phyloP scores from a whole-genome alignment of 2,329 filamentous ascomycete species.

The Gliomastix tumulicola region DNA sequence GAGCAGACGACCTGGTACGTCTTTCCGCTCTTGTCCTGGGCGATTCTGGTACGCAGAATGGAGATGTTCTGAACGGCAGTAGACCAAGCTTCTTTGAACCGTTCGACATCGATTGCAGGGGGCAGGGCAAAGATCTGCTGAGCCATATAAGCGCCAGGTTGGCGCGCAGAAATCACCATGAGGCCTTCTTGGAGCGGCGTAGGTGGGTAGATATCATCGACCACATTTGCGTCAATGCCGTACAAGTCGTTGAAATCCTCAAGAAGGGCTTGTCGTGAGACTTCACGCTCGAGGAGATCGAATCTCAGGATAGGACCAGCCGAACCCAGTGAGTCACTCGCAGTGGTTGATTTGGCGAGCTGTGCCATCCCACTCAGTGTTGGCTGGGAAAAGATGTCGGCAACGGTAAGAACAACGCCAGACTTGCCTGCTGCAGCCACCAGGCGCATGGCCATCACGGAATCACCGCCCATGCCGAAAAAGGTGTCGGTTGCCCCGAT shows the following conservation, averaged over 20 bases:
- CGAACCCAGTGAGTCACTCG: no score
- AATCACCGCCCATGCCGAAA: slow-evolving; percentile 5
- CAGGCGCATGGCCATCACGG: background rate
- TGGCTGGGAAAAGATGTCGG: background rate
- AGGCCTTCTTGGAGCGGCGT: background rate
- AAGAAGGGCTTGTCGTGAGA: background rate
- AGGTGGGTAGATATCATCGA: background rate
- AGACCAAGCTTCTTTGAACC: background rate
- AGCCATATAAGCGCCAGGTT: background rate
- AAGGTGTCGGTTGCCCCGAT: slow-evolving; percentile 7
- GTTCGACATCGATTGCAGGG: background rate
- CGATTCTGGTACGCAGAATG: slow-evolving; percentile 1
- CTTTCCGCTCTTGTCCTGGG: background rate
- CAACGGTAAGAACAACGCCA: background rate
- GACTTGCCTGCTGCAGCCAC: background rate
- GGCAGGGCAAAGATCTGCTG: background rate
- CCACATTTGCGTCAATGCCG: background rate
- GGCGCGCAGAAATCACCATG: background rate
- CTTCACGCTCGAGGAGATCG: background rate
- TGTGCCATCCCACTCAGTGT: background rate
- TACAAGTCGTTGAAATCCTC: background rate
- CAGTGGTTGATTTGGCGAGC: no score
- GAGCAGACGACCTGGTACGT: background rate
- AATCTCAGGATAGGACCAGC: no score
- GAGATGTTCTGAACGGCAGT: background rate